Evolutionary conservation across 1,284 basidiomycete genomes (phyloP), one percentile per base, ranked within the genome.

Genomic region (Marasmius tenuissimus): DNA sequence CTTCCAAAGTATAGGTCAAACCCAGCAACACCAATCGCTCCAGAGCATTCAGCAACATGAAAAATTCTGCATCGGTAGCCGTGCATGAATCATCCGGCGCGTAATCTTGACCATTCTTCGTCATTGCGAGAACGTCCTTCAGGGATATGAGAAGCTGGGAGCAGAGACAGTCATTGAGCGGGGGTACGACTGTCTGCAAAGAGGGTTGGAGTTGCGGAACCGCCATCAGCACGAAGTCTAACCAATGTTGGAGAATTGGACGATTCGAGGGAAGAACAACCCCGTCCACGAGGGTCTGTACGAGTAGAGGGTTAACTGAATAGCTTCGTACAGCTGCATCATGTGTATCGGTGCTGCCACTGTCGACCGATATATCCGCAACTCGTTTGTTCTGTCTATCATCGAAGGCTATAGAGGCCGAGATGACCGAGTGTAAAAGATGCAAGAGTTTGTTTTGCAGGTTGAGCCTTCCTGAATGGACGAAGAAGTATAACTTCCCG

Each of bases 161-260:
- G 71, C 93, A 93, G 56, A 97, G 73, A 67, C 91, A 91, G 64
- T 95, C 93, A 64, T 86, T 90, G 22, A 99, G 78, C 1, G 94
- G 89, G 14, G 86, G 79, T n/a, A 97, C 79, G 45, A 91, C 81
- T 14, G 81, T 76, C 48, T 87, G 85, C 7, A 93, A 77, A 22
- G 85, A 78, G 49, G 87, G 86, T 63, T 92, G 91, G 69, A 94
- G 92, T 67, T 93, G 89, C 0, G 93, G 89, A 8, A 96, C 79
- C 0, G 93, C 92, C 89, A 94, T 94, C 58, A 98, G 83, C 61
- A 98, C 83, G 72, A 99, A 98, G 73, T 98, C 97, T 22, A 98
- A 83, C 97, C 97, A 99, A 71, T 97, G 93, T 70, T 97, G 94
- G 12, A 97, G 76, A 22, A 96, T 83, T 1, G 92, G 83, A 20